Percentiles rank a stretch among this genome's conserved stretches.
phyloP scores from a whole-genome alignment of 768 basidiomycete species.

The Psilocybe sp. region DNA sequence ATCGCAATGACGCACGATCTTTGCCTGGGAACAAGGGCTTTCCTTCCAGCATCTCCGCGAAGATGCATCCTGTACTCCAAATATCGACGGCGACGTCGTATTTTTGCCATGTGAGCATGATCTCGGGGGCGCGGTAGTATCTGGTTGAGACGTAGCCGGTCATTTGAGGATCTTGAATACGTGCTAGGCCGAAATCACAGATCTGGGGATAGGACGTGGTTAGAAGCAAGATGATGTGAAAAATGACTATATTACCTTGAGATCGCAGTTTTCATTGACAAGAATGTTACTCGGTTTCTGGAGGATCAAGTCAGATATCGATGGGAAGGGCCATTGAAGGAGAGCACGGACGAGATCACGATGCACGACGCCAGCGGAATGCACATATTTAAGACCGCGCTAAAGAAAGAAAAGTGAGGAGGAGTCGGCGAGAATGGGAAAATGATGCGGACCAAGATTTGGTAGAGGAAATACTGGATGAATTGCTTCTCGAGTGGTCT shows the following conservation, averaged over 20 bases:
- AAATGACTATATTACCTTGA: constrained; percentile 60
- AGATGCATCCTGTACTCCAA: constrained; percentile 99
- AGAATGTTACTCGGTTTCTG: constrained; percentile 99
- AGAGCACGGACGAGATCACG: constrained; percentile 74
- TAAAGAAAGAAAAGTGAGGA: constrained; percentile 25
- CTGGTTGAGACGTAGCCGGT: constrained; percentile 99
- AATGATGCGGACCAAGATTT: constrained; percentile 74
- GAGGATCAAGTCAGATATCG: constrained; percentile 4
- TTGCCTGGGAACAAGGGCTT: constrained; percentile 99
- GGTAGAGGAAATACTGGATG: constrained; percentile 99
- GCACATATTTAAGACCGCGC: constrained; percentile 99
- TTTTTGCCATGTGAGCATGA: constrained; percentile 99
- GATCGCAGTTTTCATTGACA: constrained; percentile 99
- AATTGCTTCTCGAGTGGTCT: constrained; percentile 99
- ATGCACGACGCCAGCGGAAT: constrained; percentile 98
- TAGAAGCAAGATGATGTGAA: not conserved
- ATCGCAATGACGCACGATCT: constrained; percentile 74
- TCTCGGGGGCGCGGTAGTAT: constrained; percentile 98
- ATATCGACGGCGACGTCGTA: constrained; percentile 99
- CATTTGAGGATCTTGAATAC: constrained; percentile 99
- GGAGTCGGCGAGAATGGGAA: not conserved
- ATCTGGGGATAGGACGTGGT: constrained; percentile 44
- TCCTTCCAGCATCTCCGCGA: constrained; percentile 99
- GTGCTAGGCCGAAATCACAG: constrained; percentile 97
- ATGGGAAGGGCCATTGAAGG: constrained; percentile 1